Evolutionary conservation across 2,329 filamentous ascomycete genomes (phyloP).

Genomic region (Ophiobolus disseminans): DNA sequence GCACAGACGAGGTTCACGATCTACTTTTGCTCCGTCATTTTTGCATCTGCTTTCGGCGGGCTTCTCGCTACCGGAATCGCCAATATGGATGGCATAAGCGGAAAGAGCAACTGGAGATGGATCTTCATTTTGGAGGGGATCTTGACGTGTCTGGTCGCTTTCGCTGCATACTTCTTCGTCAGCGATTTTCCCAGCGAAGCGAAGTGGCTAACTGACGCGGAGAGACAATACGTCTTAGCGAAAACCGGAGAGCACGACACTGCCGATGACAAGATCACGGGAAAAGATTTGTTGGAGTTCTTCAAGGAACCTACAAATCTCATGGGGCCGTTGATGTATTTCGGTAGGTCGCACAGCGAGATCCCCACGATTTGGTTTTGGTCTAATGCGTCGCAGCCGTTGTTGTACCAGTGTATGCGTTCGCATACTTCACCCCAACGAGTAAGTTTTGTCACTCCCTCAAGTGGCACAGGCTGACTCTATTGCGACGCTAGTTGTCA

Average conservation of each 20-base stretch:
- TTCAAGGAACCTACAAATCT: constrained; percentile 4
- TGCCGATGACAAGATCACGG: not conserved
- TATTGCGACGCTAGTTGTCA: constrained; percentile 18
- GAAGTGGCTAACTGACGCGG: constrained; percentile 71
- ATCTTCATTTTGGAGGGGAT: constrained; percentile 68
- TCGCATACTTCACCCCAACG: constrained; percentile 40
- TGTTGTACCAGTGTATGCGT: constrained; percentile 44
- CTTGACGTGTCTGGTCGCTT: constrained; percentile 69
- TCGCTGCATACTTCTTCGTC: constrained; percentile 74
- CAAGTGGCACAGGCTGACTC: not conserved
- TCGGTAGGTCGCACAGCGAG: constrained; percentile 49
- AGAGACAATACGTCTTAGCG: constrained; percentile 44
- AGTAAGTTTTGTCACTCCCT: constrained; percentile 6
- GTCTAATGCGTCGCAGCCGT: constrained; percentile 3
- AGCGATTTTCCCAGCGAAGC: constrained; percentile 77
- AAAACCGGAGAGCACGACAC: not conserved
- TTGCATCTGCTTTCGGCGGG: constrained; percentile 78
- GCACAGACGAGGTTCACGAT: constrained; percentile 77
- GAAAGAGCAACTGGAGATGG: constrained; percentile 46
- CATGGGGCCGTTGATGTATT: constrained; percentile 9
- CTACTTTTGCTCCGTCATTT: constrained; percentile 80
- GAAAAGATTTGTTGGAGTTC: constrained; percentile 1
- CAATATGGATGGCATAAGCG: constrained; percentile 67
- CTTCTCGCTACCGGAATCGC: constrained; percentile 73
- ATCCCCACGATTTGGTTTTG: constrained; percentile 42